phyloP scores from a whole-genome alignment of 208 protist genomes.

The Leishmania tropica region DNA sequence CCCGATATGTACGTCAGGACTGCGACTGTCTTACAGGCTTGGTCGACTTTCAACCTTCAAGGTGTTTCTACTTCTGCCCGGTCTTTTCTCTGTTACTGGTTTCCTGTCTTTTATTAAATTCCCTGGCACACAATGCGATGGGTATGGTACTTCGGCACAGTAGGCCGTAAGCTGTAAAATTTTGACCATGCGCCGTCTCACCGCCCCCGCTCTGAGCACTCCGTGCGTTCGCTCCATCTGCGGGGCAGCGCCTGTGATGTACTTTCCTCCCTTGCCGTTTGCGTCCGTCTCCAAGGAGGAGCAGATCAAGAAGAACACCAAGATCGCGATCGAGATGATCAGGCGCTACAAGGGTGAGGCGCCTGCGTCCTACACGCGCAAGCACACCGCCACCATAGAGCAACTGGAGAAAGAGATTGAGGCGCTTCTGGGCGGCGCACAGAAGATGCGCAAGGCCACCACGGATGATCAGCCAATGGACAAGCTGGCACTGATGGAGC shows the following conservation, averaged over 20 bases:
- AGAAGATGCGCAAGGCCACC: conserved; percentile 70
- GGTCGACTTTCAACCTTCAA: neutral
- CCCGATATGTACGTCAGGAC: neutral
- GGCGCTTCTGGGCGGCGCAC: conserved; percentile 77
- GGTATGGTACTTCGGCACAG: neutral
- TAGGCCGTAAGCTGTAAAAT: neutral
- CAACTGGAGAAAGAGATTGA: conserved; percentile 91
- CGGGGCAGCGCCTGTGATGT: conserved; percentile 86
- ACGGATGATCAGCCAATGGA: conserved; percentile 91
- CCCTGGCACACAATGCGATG: neutral
- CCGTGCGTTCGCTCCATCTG: conserved; percentile 67
- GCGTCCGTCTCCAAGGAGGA: conserved; percentile 66
- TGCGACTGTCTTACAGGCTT: neutral
- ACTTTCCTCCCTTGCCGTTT: conserved; percentile 65
- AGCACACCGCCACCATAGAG: conserved; percentile 80
- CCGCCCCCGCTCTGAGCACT: conserved; percentile 38
- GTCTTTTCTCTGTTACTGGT: neutral
- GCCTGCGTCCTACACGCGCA: conserved; percentile 82
- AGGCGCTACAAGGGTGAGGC: conserved; percentile 79
- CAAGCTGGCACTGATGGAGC: conserved; percentile 91
- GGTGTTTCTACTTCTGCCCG: neutral
- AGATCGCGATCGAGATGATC: conserved; percentile 91
- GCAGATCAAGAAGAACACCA: conserved; percentile 89
- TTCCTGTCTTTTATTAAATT: neutral
- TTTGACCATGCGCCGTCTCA: conserved; percentile 66